phyloP scores from a whole-genome alignment of 805 yeast genomes.

The Kodamaea restingae region DNA sequence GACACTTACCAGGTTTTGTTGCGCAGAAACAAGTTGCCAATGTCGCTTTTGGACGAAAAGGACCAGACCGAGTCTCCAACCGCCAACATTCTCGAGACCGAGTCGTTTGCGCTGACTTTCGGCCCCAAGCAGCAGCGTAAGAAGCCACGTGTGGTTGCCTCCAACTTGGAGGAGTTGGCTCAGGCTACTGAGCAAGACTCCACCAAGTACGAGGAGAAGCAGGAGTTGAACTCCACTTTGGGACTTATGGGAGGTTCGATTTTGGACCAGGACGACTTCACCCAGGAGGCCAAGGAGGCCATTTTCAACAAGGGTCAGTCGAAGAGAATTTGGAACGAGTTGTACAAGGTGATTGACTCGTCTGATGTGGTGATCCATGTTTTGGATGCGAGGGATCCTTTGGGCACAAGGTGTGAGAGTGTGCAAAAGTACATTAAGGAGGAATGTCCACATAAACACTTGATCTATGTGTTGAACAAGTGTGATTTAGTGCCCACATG shows the following conservation, averaged over 20 bases:
- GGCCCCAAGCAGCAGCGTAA: constrained; percentile 95
- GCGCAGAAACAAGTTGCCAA: constrained; percentile 88
- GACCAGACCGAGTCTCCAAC: constrained; percentile 73
- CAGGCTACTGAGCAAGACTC: constrained; percentile 52
- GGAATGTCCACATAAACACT: constrained; percentile 95
- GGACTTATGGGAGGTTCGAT: constrained; percentile 73
- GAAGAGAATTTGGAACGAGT: constrained; percentile 96
- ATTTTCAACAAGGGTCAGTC: constrained; percentile 97
- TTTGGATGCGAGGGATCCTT: constrained; percentile 94
- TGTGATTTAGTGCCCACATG: constrained; percentile 98
- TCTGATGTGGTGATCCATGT: constrained; percentile 97
- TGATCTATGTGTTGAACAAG: constrained; percentile 90
- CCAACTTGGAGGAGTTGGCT: constrained; percentile 77
- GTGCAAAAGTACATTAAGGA: constrained; percentile 90
- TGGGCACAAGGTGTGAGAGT: constrained; percentile 90
- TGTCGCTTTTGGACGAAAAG: constrained; percentile 89
- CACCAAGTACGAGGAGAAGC: constrained; percentile 64
- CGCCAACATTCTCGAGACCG: constrained; percentile 82
- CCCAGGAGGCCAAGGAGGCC: constrained; percentile 90
- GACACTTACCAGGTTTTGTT: constrained; percentile 83
- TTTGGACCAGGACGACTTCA: constrained; percentile 69
- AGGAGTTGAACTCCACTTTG: constrained; percentile 66
- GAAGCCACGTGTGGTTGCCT: constrained; percentile 77
- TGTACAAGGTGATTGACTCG: constrained; percentile 94
- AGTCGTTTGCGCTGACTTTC: constrained; percentile 73